Evolutionary conservation across 2,329 filamentous ascomycete genomes (phyloP), one percentile per base, ranked within the genome.

Genomic region (Ceratocystis variospora): DNA sequence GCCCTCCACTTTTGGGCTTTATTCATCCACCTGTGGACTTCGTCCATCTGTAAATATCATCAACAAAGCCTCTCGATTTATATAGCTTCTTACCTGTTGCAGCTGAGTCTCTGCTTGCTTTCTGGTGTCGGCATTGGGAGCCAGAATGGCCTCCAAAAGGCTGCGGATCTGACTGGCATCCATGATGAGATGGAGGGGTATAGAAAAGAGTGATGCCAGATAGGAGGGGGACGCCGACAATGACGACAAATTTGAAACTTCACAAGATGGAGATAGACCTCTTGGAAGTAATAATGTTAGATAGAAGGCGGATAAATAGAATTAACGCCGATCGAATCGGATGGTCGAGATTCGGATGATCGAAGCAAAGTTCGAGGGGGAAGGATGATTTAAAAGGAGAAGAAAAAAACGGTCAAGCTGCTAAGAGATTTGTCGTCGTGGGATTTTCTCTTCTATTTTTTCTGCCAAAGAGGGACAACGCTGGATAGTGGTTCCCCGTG

Each of bases 21-120:
- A 37, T 10, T 10, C 33, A 37, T 37, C 33, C 33, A 37, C 2
- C 33, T 37, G 12, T 37, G 33, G 33, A 37, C 33, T 41, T 41
- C 37, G 37, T 3, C 12, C 10, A 12, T 41, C 37, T 22, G 61
- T 33, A 25, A 53, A 33, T 2, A 22, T 44, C 10, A n/a, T 31
- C 22, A 31, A 31, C 22, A 33, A 0, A n/a, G 10, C 6, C 25
- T 12, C 7, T 6, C 22, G 3, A 4, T 2, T 45, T 61, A 62
- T 55, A 44, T 44, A 25, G 61, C 31, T 68, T 59, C 85, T 75
- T 80, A 93, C 89, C 80, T 87, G 82, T 81, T 91, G 92, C 72
- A 94, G 81, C 77, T 93, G 87, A 71, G 87, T 78, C 79, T 94
- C 89, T 75, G 88, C 88, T 76, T 86, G 82, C 74, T 87, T 84